phyloP scores from a whole-genome alignment of 805 yeast species.

The Candida chauliodis region DNA sequence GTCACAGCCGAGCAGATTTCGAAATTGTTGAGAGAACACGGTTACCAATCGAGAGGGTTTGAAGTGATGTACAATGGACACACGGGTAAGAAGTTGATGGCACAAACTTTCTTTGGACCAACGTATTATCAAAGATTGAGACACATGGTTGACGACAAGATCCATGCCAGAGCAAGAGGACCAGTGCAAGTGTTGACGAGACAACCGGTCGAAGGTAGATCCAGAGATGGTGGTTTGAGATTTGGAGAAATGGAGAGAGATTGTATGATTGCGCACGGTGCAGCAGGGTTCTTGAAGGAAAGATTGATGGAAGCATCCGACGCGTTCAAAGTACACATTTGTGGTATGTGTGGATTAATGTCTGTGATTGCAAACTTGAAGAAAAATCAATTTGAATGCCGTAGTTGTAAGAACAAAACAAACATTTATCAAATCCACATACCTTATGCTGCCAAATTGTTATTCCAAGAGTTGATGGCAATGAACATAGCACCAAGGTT shows the following conservation, averaged over 20 bases:
- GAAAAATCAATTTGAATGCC: slow-evolving; percentile 97
- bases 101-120: slow-evolving; percentile 99
- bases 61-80: slow-evolving; percentile 99
- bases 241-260: slow-evolving; percentile 99
- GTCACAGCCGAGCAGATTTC: slow-evolving; percentile 98
- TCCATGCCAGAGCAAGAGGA: slow-evolving; percentile 98
- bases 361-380: slow-evolving; percentile 94
- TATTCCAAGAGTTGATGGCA: slow-evolving; percentile 99
- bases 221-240: slow-evolving; percentile 98
- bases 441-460: slow-evolving; percentile 96
- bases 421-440: slow-evolving; percentile 96
- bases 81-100: slow-evolving; percentile 96
- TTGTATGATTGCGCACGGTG: slow-evolving; percentile 99
- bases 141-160: slow-evolving; percentile 99
- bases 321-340: slow-evolving; percentile 95
- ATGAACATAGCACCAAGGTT: slow-evolving; percentile 98
- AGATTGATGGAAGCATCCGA: slow-evolving; percentile 98
- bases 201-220: slow-evolving; percentile 99
- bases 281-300: slow-evolving; percentile 96
- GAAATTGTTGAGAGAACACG: slow-evolving; percentile 86
- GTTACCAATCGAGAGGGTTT: slow-evolving; percentile 97
- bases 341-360: slow-evolving; percentile 99
- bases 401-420: slow-evolving; percentile 97
- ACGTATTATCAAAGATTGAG: slow-evolving; percentile 97
- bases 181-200: slow-evolving; percentile 97